A percentile compares a stretch with the other conserved stretches of the same genome.
phyloP scores from a whole-genome alignment of 305 asterid genomes.

The Fraxinus velutina region DNA sequence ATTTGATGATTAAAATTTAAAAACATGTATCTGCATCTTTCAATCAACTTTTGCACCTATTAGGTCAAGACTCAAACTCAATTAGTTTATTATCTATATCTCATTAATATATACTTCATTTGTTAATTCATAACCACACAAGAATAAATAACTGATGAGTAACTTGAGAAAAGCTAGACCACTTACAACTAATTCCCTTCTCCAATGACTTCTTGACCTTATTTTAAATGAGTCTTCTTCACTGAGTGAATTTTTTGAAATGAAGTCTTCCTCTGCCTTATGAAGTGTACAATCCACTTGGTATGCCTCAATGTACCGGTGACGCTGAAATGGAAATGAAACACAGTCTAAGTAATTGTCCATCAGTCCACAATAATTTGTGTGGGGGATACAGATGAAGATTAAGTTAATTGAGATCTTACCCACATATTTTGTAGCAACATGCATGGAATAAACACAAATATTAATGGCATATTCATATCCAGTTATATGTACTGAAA shows the following conservation, averaged over 20 bases:
- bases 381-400: background rate
- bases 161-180: slow-evolving; percentile 17
- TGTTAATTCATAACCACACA: background rate
- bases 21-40: background rate
- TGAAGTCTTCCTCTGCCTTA: slow-evolving; percentile 60
- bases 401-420: slow-evolving; percentile 8
- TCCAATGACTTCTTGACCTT: slow-evolving; percentile 59
- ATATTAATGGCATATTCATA: background rate
- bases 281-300: slow-evolving; percentile 70
- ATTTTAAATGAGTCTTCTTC: slow-evolving; percentile 52
- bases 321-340: slow-evolving; percentile 52
- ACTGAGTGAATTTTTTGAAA: slow-evolving; percentile 38
- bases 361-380: slow-evolving; percentile 6
- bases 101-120: background rate
- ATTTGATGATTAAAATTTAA: background rate
- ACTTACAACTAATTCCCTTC: slow-evolving; percentile 87
- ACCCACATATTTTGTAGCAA: slow-evolving; percentile 4
- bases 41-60: background rate
- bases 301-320: slow-evolving; percentile 80
- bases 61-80: background rate
- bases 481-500: background rate
- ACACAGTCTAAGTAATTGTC: slow-evolving; percentile 10
- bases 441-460: background rate
- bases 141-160: background rate
- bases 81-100: background rate